Base-by-base conservation (phyloP, 192 early-diverging fungal genomes). In the Fimicolochytrium jonesii region DNA sequence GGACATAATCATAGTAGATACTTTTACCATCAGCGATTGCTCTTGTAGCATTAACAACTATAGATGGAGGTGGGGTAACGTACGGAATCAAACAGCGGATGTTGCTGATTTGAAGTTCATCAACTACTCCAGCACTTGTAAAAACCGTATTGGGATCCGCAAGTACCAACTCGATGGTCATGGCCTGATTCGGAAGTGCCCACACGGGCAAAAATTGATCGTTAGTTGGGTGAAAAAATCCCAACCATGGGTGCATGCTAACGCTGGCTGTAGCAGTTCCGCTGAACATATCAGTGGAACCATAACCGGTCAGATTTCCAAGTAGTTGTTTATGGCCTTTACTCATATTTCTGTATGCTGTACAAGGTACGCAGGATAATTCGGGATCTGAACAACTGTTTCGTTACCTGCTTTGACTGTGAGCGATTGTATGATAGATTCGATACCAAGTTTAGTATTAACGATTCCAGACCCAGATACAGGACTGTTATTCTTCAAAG, bases 1-100 rank as follows among this genome's bases (percentile, higher is more conserved):
- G 59, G 18, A 61, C 59, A 50, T 61, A 61, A 5, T 61, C 46
- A 31, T 61, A 61, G 5, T 20, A 61, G 18, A 61, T 61, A 32
- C 23, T 31, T 50, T 49, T 60, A 4, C 59, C 59, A 32, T 49
- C 59, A 0, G 2, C 34, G 1, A 61, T 49, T 1, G 45, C 59
- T 2, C 59, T 0, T 1, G 59, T 61, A 18, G 33, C 44, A 18
- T 23, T 32, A 0, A 61, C 44, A 5, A 49, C 31, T 17, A 3
- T 50, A 0, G 0, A 10, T n/a, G 59, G 59, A 1, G 42, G 42
- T 0, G 59, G 59, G 22, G 45, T 61, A 2, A 61, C 5, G 5
- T 61, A 61, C 0, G 59, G 44, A 46, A 61, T 5, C 1, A 61
- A 32, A 49, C 2, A 2, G 0, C 45, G 0, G 2, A 61, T 49